A percentile compares a stretch with the other conserved stretches of the same genome.
Evolutionary conservation across 495 filamentous ascomycete genomes (phyloP).

Genomic region (Elaphomyces granulatus): DNA sequence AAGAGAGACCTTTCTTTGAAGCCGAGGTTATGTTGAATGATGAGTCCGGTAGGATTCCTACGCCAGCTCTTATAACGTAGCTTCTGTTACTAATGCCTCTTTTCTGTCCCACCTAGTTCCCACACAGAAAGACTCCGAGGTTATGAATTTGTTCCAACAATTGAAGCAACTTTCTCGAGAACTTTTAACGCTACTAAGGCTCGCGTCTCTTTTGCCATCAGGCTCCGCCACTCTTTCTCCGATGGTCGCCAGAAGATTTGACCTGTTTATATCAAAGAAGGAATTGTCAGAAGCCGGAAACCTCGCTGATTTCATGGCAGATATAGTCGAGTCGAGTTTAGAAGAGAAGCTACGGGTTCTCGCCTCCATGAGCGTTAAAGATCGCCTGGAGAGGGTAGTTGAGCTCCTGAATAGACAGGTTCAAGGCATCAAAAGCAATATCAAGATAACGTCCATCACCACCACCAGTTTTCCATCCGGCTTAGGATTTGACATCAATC

Average conservation of each 20-base stretch:
- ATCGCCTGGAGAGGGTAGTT: slow-evolving; percentile 64
- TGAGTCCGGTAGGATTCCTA: slow-evolving; percentile 36
- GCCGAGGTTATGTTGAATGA: slow-evolving; percentile 53
- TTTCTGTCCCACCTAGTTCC: slow-evolving; percentile 15
- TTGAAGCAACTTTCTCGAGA: slow-evolving; percentile 73
- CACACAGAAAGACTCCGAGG: slow-evolving; percentile 38
- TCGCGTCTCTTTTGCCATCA: slow-evolving; percentile 60
- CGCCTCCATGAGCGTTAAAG: slow-evolving; percentile 56
- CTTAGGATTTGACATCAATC: slow-evolving; percentile 38
- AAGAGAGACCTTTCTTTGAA: slow-evolving; percentile 77
- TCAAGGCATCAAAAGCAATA: slow-evolving; percentile 62
- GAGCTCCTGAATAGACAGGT: slow-evolving; percentile 70
- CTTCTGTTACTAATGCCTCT: not conserved
- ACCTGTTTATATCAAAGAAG: slow-evolving; percentile 69
- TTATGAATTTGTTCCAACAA: slow-evolving; percentile 56
- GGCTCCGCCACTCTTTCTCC: slow-evolving; percentile 54
- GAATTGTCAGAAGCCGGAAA: slow-evolving; percentile 63
- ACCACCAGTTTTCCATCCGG: slow-evolving; percentile 40
- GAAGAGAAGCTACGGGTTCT: slow-evolving; percentile 83
- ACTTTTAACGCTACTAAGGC: slow-evolving; percentile 60
- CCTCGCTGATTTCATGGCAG: slow-evolving; percentile 94
- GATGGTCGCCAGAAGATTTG: slow-evolving; percentile 67
- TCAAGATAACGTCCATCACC: slow-evolving; percentile 60
- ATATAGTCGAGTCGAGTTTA: slow-evolving; percentile 67
- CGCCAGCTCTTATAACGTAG: not conserved